Base-by-base conservation (phyloP, 2,329 filamentous ascomycete genomes). In the Ophiocordyceps australis region DNA sequence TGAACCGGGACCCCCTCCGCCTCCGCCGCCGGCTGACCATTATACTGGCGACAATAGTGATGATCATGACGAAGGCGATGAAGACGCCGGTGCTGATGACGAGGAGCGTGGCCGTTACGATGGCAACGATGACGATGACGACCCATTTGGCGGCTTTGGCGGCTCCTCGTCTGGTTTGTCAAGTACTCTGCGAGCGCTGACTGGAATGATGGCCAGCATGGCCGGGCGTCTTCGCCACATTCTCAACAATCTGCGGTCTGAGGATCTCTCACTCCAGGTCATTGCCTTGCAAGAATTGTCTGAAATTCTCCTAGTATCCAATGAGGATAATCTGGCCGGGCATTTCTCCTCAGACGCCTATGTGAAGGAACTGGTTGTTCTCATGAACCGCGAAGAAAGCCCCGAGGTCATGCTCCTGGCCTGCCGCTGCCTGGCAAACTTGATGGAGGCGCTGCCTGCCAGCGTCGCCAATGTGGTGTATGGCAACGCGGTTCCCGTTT, bases 321-420 rank as follows among this genome's bases (percentile, higher is more conserved):
- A 89, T 37, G 89, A 98, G 52, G 89, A 98, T 45, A 94, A 91
- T 36, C 64, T 98, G 9, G 81, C 86, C 2, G 89, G 89, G 5
- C 82, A 94, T 42, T 95, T 98, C 47, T 81, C 81, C 1, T 82
- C 89, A 3, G 89, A 98, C 51, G 68, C 80, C 7, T 95, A 89
- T 43, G 82, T 98, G 29, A 94, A 93, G 52, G 89, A 98, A 52
- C 61, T 98, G 27, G 83, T 98, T 24, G 54, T 64, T 9, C 56
- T 98, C 38, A 95, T 98, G 89, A 81, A 80, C 43, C 82, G 91
- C 30, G 82, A 92, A 40, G 83, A 91, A 46, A 94, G 93, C 38
- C 80, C 85, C 0, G 89, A 98, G 49, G 81, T 95, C 33, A 95
- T 95, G 86, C 72, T 98, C 9, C 63, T 95, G 32, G 86, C 89